Percentiles rank a stretch among this genome's conserved stretches.
Conservation (phyloP, 2,329 filamentous ascomycete species). For the Aspergillus aculeatus region DNA sequence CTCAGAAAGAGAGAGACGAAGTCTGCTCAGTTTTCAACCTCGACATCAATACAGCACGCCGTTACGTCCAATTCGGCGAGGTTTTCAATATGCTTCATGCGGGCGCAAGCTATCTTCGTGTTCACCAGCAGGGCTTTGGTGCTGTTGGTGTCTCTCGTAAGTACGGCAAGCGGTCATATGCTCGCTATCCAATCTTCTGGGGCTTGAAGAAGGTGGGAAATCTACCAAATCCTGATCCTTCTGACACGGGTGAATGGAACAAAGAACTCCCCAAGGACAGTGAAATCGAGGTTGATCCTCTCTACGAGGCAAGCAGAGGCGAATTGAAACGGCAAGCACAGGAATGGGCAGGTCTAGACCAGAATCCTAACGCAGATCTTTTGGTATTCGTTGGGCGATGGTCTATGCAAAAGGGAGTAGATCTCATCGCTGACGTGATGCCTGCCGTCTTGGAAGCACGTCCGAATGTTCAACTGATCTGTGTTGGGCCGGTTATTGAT, state of each 20-base stretch:
- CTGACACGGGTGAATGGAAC: conserved; percentile 62
- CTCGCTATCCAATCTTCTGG: conserved; percentile 69
- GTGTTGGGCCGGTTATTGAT: conserved; percentile 65
- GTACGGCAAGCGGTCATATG: conserved; percentile 65
- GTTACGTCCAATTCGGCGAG: conserved; percentile 67
- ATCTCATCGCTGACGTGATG: conserved; percentile 67
- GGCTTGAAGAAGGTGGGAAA: conserved; percentile 62
- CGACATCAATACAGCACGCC: conserved; percentile 54
- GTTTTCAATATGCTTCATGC: conserved; percentile 68
- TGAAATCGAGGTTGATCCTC: conserved; percentile 53
- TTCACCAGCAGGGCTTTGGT: conserved; percentile 67
- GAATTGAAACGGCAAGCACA: conserved; percentile 62
- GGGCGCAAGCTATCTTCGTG: conserved; percentile 63
- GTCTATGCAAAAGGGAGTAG: conserved; percentile 68
- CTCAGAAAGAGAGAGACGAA: conserved; percentile 59
- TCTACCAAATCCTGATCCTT: conserved; percentile 65
- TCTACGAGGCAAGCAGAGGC: conserved; percentile 54
- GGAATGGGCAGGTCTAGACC: conserved; percentile 64
- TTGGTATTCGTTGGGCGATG: conserved; percentile 69
- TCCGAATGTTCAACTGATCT: conserved; percentile 61
- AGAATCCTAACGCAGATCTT: conserved; percentile 62
- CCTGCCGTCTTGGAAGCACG: conserved; percentile 61
- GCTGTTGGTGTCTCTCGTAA: conserved; percentile 68
- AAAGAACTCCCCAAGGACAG: conserved; percentile 51
- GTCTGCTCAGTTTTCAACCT: conserved; percentile 66